phyloP scores from a whole-genome alignment of 768 basidiomycete genomes.

The Panellus pusillus region DNA sequence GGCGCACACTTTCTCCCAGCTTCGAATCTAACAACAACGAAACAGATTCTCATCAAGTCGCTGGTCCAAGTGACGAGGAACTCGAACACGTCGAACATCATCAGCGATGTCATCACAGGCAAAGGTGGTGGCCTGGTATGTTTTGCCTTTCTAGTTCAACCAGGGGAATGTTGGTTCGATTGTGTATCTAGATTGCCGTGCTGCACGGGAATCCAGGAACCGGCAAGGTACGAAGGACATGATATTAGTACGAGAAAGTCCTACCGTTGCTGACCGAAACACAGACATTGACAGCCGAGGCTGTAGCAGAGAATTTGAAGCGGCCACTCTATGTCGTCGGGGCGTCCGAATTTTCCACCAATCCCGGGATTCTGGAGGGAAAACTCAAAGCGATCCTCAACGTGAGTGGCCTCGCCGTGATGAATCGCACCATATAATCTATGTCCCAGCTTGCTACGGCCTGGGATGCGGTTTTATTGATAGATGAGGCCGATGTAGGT shows the following conservation, averaged over 20 bases:
- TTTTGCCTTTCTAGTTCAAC: background rate
- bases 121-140: conserved; percentile 38
- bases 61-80: conserved; percentile 27
- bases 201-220: conserved; percentile 29
- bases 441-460: conserved; percentile 17
- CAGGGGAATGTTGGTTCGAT: background rate
- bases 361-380: conserved; percentile 22
- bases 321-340: conserved; percentile 27
- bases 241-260: background rate
- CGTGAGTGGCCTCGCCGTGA: background rate
- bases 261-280: background rate
- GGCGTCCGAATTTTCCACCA: conserved; percentile 26
- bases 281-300: conserved; percentile 30
- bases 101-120: conserved; percentile 33
- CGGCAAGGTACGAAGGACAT: conserved; percentile 7
- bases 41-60: conserved; percentile 25
- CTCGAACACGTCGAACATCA: conserved; percentile 21
- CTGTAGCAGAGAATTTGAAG: conserved; percentile 27
- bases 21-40: conserved; percentile 18
- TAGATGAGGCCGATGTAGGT: conserved; percentile 28
- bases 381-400: conserved; percentile 23
- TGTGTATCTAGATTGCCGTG: conserved; percentile 22
- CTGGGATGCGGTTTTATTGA: conserved; percentile 26
- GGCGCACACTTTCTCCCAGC: conserved; percentile 7
- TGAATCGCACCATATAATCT: background rate